These are phyloP conservation scores for Sanghuangporus baumii DNA, from an alignment of 1,284 basidiomycete species.

Conservation along the genomic window DNA sequence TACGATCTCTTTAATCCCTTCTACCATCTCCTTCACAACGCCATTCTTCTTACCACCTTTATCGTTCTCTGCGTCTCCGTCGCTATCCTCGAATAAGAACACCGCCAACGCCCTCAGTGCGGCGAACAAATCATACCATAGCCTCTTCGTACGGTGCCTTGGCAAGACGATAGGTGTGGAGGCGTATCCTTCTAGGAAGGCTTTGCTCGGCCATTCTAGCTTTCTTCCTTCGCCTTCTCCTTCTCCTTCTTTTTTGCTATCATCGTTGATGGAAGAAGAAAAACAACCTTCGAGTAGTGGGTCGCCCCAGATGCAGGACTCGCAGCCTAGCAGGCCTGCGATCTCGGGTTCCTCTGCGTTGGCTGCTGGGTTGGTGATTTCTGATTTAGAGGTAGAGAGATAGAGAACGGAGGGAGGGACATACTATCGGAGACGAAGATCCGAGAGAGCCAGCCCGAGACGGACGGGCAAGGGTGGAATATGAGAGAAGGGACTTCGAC, in stretches of 20 bases:
- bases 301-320: slow-evolving; percentile 66
- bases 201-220: slow-evolving; percentile 26
- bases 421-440: slow-evolving; percentile 35
- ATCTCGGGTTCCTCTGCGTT: slow-evolving; percentile 22
- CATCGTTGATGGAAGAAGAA: slow-evolving; percentile 30
- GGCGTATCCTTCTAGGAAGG: slow-evolving; percentile 58
- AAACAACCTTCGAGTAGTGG: slow-evolving; percentile 63
- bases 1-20: slow-evolving; percentile 26
- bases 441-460: slow-evolving; percentile 40
- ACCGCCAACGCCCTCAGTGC: slow-evolving; percentile 45
- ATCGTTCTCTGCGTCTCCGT: background rate
- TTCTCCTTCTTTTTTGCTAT: no score
- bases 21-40: background rate
- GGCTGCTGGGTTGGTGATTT: background rate
- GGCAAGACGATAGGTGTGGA: slow-evolving; percentile 42
- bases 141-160: slow-evolving; percentile 58
- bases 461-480: slow-evolving; percentile 40
- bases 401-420: background rate
- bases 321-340: slow-evolving; percentile 33
- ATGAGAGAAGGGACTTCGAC: slow-evolving; percentile 62
- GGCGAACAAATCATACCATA: slow-evolving; percentile 69
- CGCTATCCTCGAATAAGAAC: background rate
- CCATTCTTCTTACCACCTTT: slow-evolving; percentile 11
- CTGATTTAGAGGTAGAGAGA: background rate
- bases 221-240: no score